phyloP scores from a whole-genome alignment of 2,329 filamentous ascomycete genomes.

The Arthrobotrys megalospora region DNA sequence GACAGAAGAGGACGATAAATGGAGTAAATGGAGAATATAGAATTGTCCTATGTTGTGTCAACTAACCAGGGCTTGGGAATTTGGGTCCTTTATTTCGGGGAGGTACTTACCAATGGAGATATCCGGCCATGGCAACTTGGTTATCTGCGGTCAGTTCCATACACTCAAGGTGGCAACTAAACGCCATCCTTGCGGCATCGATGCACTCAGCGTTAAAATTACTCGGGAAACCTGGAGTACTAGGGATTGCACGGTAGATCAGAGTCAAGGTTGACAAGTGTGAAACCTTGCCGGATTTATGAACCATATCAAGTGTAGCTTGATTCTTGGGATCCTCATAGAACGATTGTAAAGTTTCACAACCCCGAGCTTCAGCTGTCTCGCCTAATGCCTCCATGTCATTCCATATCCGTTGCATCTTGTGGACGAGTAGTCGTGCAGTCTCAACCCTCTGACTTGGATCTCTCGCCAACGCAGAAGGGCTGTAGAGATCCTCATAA shows the following conservation, averaged over 20 bases:
- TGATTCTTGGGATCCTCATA: background rate
- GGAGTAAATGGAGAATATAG: slow-evolving; percentile 64
- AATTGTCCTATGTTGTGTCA: slow-evolving; percentile 36
- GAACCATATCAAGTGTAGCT: slow-evolving; percentile 59
- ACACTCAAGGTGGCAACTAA: slow-evolving; percentile 62
- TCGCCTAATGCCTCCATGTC: slow-evolving; percentile 21
- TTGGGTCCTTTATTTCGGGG: background rate
- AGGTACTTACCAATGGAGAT: slow-evolving; percentile 49
- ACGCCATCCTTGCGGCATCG: slow-evolving; percentile 61
- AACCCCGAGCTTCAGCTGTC: background rate
- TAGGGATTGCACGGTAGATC: slow-evolving; percentile 64
- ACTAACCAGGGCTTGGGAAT: background rate
- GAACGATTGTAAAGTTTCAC: slow-evolving; percentile 4
- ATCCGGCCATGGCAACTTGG: slow-evolving; percentile 41
- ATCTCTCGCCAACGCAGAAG: slow-evolving; percentile 67
- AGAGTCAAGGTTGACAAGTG: slow-evolving; percentile 64
- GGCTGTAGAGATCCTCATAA: slow-evolving; percentile 67
- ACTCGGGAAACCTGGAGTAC: slow-evolving; percentile 49
- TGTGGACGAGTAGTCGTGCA: slow-evolving; percentile 60
- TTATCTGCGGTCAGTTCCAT: slow-evolving; percentile 41
- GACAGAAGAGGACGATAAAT: slow-evolving; percentile 65
- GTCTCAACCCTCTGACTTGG: slow-evolving; percentile 65
- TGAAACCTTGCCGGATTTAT: slow-evolving; percentile 60
- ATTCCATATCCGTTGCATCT: slow-evolving; percentile 49
- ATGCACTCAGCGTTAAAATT: slow-evolving; percentile 64